These are phyloP conservation scores for Elsinoe perseae DNA, from an alignment of 2,329 filamentous ascomycete species.

Conservation along the genomic window DNA sequence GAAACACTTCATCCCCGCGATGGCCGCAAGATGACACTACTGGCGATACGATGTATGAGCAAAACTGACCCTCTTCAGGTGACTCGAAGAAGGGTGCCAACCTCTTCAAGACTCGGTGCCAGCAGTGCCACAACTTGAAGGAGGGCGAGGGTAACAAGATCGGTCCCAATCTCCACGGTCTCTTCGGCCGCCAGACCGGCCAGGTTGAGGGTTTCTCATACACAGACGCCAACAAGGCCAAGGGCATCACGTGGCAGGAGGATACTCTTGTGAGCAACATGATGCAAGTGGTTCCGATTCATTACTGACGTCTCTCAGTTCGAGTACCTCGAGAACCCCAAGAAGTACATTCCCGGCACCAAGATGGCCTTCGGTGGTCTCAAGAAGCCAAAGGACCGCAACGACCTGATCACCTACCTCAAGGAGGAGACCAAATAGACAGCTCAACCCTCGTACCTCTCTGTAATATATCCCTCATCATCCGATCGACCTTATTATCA, in stretches of 20 bases:
- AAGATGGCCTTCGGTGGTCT: conserved; percentile 99
- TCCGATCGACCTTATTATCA: conserved; percentile 16
- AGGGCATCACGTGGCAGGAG: conserved; percentile 84
- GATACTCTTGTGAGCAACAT: conserved; percentile 59
- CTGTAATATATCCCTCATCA: conserved; percentile 26
- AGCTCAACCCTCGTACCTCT: conserved; percentile 24
- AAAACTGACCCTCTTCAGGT: conserved; percentile 47
- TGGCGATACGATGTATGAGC: too few relatives aligned
- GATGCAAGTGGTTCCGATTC: too few relatives aligned
- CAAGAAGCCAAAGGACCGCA: conserved; percentile 99
- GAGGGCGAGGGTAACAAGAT: conserved; percentile 91
- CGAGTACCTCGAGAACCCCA: conserved; percentile 99
- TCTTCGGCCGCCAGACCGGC: conserved; percentile 94
- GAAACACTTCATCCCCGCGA: too few relatives aligned
- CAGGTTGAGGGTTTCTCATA: conserved; percentile 88
- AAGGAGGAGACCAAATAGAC: conserved; percentile 62
- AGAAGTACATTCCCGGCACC: conserved; percentile 99
- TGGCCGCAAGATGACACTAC: too few relatives aligned
- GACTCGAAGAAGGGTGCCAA: conserved; percentile 93
- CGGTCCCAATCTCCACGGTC: conserved; percentile 91
- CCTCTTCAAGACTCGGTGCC: conserved; percentile 98
- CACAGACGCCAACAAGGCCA: conserved; percentile 99
- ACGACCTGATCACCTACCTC: conserved; percentile 90
- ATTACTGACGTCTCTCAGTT: conserved; percentile 50
- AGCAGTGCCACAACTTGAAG: conserved; percentile 97